phyloP scores from a whole-genome alignment of 2,329 filamentous ascomycete genomes.

The Chalara sp. region DNA sequence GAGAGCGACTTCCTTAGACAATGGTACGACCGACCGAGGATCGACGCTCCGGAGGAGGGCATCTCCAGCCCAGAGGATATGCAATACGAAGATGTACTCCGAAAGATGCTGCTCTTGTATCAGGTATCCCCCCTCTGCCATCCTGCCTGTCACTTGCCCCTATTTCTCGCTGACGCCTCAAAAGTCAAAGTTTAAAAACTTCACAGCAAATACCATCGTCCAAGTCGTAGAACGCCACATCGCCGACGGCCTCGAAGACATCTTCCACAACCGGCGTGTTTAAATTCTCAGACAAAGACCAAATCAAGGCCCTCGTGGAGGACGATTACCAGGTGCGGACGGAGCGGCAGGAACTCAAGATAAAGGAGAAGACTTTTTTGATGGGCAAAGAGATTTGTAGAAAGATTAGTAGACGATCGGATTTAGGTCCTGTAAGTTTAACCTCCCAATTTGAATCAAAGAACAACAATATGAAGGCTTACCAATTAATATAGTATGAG shows the following conservation, averaged over 20 bases:
- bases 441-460: too few species aligned
- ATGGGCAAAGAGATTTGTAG: background rate
- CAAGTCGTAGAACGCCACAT: background rate
- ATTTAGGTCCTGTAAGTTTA: too few species aligned
- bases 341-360: background rate
- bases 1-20: background rate
- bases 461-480: too few species aligned
- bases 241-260: background rate
- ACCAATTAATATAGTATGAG: too few species aligned
- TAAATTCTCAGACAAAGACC: background rate
- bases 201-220: background rate
- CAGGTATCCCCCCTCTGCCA: background rate
- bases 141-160: background rate
- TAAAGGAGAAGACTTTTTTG: background rate
- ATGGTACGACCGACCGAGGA: background rate
- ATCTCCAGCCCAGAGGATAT: background rate
- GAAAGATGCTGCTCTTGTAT: background rate
- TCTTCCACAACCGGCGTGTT: background rate
- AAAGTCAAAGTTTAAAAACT: background rate
- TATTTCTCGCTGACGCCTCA: background rate
- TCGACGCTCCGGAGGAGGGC: background rate
- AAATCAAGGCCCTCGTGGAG: background rate
- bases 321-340: background rate
- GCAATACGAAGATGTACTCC: background rate
- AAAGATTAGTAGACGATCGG: background rate